phyloP scores from a whole-genome alignment of 306 rosid genomes.

The Gynostemma pentaphyllum region DNA sequence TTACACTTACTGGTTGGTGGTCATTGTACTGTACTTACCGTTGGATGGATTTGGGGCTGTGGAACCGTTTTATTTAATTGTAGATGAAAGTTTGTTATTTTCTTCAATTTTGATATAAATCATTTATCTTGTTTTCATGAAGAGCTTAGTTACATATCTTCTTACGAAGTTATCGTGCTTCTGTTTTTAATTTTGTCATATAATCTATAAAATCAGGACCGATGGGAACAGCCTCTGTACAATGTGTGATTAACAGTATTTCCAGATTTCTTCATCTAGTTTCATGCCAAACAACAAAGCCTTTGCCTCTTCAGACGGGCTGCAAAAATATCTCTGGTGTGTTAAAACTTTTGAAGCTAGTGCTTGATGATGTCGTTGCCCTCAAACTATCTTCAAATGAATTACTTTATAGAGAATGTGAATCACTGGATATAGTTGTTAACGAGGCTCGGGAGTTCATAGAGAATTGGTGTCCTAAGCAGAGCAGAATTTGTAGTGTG shows the following conservation, averaged over 20 bases:
- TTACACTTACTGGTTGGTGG: neutral
- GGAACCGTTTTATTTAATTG: neutral
- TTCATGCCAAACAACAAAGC: conserved; percentile 56
- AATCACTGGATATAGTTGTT: conserved; percentile 50
- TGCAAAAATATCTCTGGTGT: conserved; percentile 45
- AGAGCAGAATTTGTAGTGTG: conserved; percentile 61
- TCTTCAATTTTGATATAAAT: neutral
- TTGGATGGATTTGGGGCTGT: neutral
- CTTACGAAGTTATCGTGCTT: neutral
- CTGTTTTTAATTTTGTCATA: neutral
- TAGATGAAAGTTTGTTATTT: neutral
- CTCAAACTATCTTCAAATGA: conserved; percentile 41
- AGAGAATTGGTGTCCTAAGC: conserved; percentile 64
- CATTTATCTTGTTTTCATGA: neutral
- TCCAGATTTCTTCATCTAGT: conserved; percentile 79
- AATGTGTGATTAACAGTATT: conserved; percentile 77
- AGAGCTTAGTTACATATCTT: neutral
- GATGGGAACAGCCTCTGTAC: conserved; percentile 44
- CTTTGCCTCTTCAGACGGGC: conserved; percentile 51
- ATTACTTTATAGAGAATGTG: conserved; percentile 47
- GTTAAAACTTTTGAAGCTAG: conserved; percentile 63
- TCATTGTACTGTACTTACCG: neutral
- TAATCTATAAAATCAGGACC: conserved; percentile 32
- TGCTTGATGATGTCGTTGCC: conserved; percentile 60
- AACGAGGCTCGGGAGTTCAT: conserved; percentile 67